phyloP scores from a whole-genome alignment of 805 yeast genomes.

The Candida koratica region DNA sequence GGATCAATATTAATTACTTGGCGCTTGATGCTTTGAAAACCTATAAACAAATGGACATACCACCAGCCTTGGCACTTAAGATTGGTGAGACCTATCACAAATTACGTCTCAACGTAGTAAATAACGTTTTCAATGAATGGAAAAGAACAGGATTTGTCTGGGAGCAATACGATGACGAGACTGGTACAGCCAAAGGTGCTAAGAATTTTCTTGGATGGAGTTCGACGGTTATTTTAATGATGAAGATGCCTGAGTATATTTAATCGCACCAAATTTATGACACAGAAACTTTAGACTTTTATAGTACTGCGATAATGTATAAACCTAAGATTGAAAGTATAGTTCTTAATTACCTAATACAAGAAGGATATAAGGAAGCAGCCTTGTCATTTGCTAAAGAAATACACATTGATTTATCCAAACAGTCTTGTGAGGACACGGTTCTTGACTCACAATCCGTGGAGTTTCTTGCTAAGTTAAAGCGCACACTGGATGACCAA shows the following conservation, averaged over 20 bases:
- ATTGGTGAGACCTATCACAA: slow-evolving; percentile 43
- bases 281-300: not conserved
- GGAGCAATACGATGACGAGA: slow-evolving; percentile 81
- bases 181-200: slow-evolving; percentile 77
- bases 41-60: slow-evolving; percentile 39
- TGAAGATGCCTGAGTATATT: slow-evolving; percentile 70
- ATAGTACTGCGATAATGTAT: slow-evolving; percentile 3
- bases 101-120: slow-evolving; percentile 63
- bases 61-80: slow-evolving; percentile 37
- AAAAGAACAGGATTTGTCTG: slow-evolving; percentile 73
- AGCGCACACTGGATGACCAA: slow-evolving; percentile 2
- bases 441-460: slow-evolving; percentile 10
- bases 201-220: slow-evolving; percentile 96
- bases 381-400: slow-evolving; percentile 61
- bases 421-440: slow-evolving; percentile 1
- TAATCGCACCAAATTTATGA: slow-evolving; percentile 2
- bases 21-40: slow-evolving; percentile 63
- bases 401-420: slow-evolving; percentile 30
- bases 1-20: slow-evolving; percentile 89
- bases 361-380: slow-evolving; percentile 73
- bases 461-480: slow-evolving; percentile 5
- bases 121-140: slow-evolving; percentile 70
- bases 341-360: slow-evolving; percentile 68
- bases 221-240: slow-evolving; percentile 69
- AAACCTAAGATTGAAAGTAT: slow-evolving; percentile 46